Base-by-base conservation (phyloP, 352 stramenopile species). In the Salisapilia sapeloensis region DNA sequence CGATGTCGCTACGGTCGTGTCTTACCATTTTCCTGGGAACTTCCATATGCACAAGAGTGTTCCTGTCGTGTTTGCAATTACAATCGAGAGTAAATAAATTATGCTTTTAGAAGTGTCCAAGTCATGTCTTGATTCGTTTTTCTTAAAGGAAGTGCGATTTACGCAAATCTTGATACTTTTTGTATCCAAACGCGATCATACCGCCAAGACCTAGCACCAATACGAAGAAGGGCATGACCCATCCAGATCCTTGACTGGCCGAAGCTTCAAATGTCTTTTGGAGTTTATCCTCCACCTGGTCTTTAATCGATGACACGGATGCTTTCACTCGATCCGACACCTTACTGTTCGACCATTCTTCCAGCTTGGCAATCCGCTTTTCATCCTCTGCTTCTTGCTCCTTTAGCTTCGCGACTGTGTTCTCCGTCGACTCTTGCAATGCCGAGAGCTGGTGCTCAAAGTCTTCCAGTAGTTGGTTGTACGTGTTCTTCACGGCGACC, bases 131-230 rank as follows among this genome's bases (percentile, higher is more conserved):
- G 6, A 14, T 28, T 14, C 13, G 34, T 26, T 34, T 24, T 18
- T 24, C 33, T 41, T 84, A 89, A 37, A 89, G 53, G 46, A 89
- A 70, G 58, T 89, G 74, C 24, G 67, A 85, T 57, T 89, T 89
- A 46, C 66, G 64, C 41, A 89, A 46, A 37, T 86, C 66, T 45
- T 89, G 70, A 59, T 89, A 89, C 58, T 89, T 89, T 47, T 84
- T 84, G 59, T 86, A 89, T 15, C 50, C 64, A 11, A 39, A 54
- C n/a, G 57, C 64, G 4, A 60, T 49, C 36, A 81, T 19, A 6
- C 48, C 70, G 15, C 51, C 62, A 28, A 86, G 49, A 36, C 77
- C 56, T 38, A 85, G 35, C 39, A 89, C 38, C 35, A 89, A 53
- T 37, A 86, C 35, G 41, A 86, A 64, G 49, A 89, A 89, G 23